Base-by-base conservation (phyloP, 2,329 filamentous ascomycete genomes). In the Rutstroemia sp. region DNA sequence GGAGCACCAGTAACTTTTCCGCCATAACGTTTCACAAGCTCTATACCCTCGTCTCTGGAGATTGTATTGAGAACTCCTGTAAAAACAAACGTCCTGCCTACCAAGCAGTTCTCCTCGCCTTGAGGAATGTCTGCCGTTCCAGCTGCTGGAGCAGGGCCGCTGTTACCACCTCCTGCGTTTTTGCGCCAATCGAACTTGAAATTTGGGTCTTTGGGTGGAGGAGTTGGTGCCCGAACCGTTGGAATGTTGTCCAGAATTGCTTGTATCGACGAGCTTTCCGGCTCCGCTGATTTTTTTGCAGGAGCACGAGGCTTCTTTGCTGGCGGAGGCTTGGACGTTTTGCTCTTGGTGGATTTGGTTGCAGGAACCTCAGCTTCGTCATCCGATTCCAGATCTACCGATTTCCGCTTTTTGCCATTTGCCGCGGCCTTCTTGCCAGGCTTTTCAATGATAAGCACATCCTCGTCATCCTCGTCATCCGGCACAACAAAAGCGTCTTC, bases 51-150 rank as follows among this genome's bases (percentile, higher is more conserved):
- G 5, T 95, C 91, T 59, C 94, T 85, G 46, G 88, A 85, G 56
- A 97, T 81, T 0, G 82, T 85, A 59, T 88, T 81, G 41, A 97
- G 76, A 23, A 96, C 79, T 23, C 94, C 94, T 0, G 95, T 99
- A 66, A 99, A 99, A 27, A 99, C 94, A 68, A 99, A 99, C 0
- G 84, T 88, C 55, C 97, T 77, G 0, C 95, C 94, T 54, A 86
- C 85, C 56, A 99, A 80, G 69, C 94, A 99, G 65, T 96, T 95
- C 10, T 94, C 89, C 52, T 85, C 85, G 7, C 94, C 94, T 19
- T 82, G 80, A 0, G 94, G 94, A 50, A 96, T 74, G 16, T 95
- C 90, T 30, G 77, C 82, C 9, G 79, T 74, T 10, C 83, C 84
- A 21, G 81, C 77, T 49, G 80, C 79, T 7, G 82, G 81, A 18